A percentile compares a stretch with the other conserved stretches of the same genome.
phyloP scores from a whole-genome alignment of 2,329 filamentous ascomycete species.

The Beauveria sp. region DNA sequence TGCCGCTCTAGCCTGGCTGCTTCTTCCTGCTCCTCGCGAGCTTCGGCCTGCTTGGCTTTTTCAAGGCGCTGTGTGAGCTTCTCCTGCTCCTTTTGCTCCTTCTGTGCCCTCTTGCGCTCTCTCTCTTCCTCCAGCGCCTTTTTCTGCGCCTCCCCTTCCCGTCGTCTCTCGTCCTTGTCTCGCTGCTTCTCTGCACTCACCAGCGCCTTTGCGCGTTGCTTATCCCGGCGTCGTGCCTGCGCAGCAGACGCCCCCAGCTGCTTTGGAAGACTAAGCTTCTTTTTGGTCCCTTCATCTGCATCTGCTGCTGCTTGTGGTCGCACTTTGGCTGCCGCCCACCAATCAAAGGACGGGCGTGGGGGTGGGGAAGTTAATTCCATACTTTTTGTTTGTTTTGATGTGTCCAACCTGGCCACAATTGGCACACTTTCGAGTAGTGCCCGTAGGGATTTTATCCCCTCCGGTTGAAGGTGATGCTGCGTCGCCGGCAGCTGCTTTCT shows the following conservation, averaged over 20 bases:
- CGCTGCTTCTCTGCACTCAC: background rate
- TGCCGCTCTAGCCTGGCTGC: background rate
- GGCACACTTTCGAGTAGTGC: conserved; percentile 86
- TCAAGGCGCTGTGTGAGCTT: background rate
- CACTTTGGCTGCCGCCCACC: conserved; percentile 20
- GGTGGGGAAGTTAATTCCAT: conserved; percentile 30
- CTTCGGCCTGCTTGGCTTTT: background rate
- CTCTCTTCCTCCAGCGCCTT: background rate
- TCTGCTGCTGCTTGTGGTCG: conserved; percentile 2
- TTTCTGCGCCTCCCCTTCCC: background rate
- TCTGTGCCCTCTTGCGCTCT: background rate
- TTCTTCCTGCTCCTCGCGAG: background rate
- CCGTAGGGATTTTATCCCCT: conserved; percentile 46
- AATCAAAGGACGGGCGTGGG: conserved; percentile 25
- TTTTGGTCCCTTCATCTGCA: background rate
- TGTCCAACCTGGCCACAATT: conserved; percentile 96
- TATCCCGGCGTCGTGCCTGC: background rate
- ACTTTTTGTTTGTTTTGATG: conserved; percentile 99
- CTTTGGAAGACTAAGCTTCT: background rate
- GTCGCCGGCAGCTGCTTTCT: conserved; percentile 35
- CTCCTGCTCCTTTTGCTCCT: background rate
- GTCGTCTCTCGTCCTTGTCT: background rate
- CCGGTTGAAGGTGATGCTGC: conserved; percentile 42
- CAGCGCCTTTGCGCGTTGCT: conserved; percentile 7
- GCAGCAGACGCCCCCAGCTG: background rate